Evolutionary conservation across 2,329 filamentous ascomycete genomes (phyloP).

Genomic region (Colletotrichum spaethianum): DNA sequence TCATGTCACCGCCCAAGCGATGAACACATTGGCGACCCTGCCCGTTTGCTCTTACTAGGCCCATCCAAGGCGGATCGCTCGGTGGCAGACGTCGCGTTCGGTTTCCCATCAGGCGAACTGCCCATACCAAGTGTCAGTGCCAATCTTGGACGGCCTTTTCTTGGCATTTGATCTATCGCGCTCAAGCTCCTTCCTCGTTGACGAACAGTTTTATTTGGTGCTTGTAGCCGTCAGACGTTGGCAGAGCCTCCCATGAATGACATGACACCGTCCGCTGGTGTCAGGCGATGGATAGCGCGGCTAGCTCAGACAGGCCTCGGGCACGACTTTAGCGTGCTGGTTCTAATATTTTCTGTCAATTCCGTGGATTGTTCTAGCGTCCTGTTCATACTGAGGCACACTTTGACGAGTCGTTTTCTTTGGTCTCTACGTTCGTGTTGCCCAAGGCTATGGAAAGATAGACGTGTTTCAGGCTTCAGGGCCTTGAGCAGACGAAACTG

Average conservation of each 20-base stretch:
- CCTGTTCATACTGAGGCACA: background rate
- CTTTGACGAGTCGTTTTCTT: background rate
- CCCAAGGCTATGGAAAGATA: background rate
- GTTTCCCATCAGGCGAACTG: background rate
- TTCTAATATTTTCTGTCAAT: background rate
- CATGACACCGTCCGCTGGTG: background rate
- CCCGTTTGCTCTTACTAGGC: background rate
- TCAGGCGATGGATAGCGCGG: conserved; percentile 9
- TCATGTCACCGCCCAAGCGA: conserved; percentile 28
- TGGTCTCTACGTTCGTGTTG: background rate
- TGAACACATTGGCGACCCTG: conserved; percentile 21
- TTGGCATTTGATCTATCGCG: conserved; percentile 29
- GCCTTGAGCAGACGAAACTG: conserved; percentile 7
- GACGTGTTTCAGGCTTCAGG: conserved; percentile 11
- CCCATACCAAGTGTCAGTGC: conserved; percentile 17
- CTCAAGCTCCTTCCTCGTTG: conserved; percentile 3
- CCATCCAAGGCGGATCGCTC: background rate
- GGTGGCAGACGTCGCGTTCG: background rate
- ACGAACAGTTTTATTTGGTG: background rate
- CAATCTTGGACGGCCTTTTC: conserved; percentile 2
- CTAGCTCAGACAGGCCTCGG: conserved; percentile 17
- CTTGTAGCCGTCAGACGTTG: background rate
- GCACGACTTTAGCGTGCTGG: background rate
- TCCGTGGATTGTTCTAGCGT: background rate
- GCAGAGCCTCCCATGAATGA: conserved; percentile 1